Evolutionary conservation across 768 basidiomycete species (phyloP), one percentile per base, ranked within the genome.

Genomic region (Sporobolomyces pararoseus): DNA sequence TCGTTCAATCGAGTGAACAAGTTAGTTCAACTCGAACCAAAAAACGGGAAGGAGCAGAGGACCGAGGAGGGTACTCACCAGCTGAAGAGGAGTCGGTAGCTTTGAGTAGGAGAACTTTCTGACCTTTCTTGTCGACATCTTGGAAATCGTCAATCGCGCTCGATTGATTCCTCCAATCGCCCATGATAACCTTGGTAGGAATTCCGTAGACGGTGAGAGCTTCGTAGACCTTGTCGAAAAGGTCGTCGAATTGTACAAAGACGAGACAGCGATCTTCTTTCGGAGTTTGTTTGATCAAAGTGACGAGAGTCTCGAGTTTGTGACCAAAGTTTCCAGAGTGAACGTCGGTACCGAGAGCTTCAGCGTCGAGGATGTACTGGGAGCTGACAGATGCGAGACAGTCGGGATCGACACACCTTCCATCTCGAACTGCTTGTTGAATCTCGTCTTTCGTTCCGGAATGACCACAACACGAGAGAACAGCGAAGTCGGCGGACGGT

Each of bases 11-110:
- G n/a, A 29, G n/a, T 7, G 47, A 63, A 7, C 19, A 29, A 9
- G 31, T 57, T 19, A 42, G 55, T 63, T 21, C 37, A 39, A 12
- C 37, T 13, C 39, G 54, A 19, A n/a, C 50, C 55, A 66, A 34
- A 16, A 21, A 12, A 25, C 21, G 57, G 44, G n/a, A 59, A 9
- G 31, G 53, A 46, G 49, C 4, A 25, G 21, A 47, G 46, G 21
- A 47, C n/a, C n/a, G n/a, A n/a, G n/a, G n/a, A n/a, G n/a, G n/a
- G 21, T 49, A 76, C 73, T 89, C 89, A 51, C 91, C 91, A 68
- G 89, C 90, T n/a, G 91, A 90, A 70, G 90, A 92, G 80, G 94
- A 91, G 79, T 95, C 91, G 86, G 90, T 92, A 71, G 95, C 89
- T 75, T 91, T 91, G 70, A 97, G 81, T 63, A 97, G 83, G 53